Conservation (phyloP, 257 asterid species). For the Coffea eugenioides region DNA sequence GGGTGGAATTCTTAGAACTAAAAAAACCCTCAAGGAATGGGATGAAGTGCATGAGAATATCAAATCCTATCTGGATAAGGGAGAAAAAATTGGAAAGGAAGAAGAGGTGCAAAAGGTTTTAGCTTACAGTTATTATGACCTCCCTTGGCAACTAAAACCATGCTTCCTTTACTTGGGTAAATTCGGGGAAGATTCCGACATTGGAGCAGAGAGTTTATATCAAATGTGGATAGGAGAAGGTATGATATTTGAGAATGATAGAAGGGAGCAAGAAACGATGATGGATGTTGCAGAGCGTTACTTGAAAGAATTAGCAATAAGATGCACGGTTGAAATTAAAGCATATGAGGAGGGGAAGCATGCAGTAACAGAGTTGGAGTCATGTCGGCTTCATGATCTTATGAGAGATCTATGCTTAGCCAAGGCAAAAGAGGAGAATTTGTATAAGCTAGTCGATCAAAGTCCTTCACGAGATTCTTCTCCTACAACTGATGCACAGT, state of each 20-base stretch:
- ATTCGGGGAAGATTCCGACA: background rate
- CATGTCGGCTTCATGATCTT: too few species aligned
- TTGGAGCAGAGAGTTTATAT: background rate
- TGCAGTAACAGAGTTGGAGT: too few species aligned
- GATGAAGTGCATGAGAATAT: background rate
- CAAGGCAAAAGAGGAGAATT: background rate
- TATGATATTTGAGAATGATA: background rate
- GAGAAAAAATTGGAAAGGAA: background rate
- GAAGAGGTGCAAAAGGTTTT: background rate
- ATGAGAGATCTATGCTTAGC: background rate
- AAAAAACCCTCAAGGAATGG: background rate
- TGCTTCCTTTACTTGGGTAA: background rate
- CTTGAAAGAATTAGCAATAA: background rate
- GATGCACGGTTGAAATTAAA: background rate
- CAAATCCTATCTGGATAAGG: background rate
- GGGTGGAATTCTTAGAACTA: background rate
- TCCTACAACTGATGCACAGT: too few species aligned
- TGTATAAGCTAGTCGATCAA: background rate
- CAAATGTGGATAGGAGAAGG: constrained; percentile 7
- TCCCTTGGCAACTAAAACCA: constrained; percentile 2
- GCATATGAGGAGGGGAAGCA: too few species aligned
- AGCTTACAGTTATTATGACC: constrained; percentile 1
- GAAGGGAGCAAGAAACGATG: background rate
- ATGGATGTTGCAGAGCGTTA: constrained; percentile 6
- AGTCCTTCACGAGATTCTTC: background rate